phyloP scores from a whole-genome alignment of 1,284 basidiomycete species.

The Ustilago trichophora region DNA sequence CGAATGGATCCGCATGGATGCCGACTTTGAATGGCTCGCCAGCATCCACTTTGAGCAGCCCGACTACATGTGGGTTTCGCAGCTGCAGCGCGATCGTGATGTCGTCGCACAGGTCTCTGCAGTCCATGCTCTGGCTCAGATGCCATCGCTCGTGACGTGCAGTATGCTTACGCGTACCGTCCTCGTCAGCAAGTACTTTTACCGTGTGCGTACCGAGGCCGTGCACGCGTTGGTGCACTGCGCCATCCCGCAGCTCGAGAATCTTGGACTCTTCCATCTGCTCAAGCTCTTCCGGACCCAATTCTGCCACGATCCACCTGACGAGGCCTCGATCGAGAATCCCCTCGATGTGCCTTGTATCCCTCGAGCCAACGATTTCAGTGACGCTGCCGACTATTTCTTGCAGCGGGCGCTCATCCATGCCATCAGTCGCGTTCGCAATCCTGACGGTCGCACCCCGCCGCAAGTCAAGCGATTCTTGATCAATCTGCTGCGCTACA shows the following conservation, averaged over 20 bases:
- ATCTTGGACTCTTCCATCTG: slow-evolving; percentile 91
- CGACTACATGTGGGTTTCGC: slow-evolving; percentile 98
- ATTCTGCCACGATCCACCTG: slow-evolving; percentile 77
- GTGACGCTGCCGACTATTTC: slow-evolving; percentile 90
- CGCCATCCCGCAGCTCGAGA: slow-evolving; percentile 80
- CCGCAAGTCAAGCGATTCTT: slow-evolving; percentile 88
- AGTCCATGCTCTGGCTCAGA: slow-evolving; percentile 73
- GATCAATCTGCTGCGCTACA: slow-evolving; percentile 87
- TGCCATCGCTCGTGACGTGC: slow-evolving; percentile 87
- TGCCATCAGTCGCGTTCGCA: slow-evolving; percentile 83
- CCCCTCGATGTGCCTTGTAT: slow-evolving; percentile 75
- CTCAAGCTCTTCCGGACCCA: slow-evolving; percentile 90
- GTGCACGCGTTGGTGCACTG: slow-evolving; percentile 86
- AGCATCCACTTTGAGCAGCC: slow-evolving; percentile 91
- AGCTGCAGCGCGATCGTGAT: slow-evolving; percentile 93
- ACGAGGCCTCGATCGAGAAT: slow-evolving; percentile 35
- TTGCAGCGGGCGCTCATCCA: slow-evolving; percentile 86
- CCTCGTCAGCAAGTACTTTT: slow-evolving; percentile 94
- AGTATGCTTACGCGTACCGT: slow-evolving; percentile 90
- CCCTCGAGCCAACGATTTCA: slow-evolving; percentile 91
- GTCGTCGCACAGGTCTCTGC: slow-evolving; percentile 78
- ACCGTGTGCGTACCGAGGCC: slow-evolving; percentile 95
- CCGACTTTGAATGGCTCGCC: slow-evolving; percentile 98
- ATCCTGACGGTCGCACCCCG: slow-evolving; percentile 82
- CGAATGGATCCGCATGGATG: slow-evolving; percentile 99